Conservation (phyloP, 495 filamentous ascomycete species). For the Penicillium parvum region DNA sequence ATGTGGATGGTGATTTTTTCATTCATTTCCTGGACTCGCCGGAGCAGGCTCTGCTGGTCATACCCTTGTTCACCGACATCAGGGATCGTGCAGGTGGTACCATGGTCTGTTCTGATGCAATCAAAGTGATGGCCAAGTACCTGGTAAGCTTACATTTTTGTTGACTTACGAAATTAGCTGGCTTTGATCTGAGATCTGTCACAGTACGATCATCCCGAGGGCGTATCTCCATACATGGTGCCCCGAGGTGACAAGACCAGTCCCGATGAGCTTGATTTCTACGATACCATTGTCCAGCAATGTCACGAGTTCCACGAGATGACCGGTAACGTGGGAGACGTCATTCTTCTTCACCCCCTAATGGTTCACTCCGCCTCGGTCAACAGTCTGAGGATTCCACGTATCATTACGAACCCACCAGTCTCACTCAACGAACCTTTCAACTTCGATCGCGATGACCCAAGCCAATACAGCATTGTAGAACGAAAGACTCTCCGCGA, state of each 20-base stretch:
- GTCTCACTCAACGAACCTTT: conserved; percentile 61
- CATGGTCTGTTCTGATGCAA: conserved; percentile 56
- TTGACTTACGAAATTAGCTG: background rate
- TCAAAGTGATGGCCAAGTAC: conserved; percentile 53
- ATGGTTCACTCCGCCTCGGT: conserved; percentile 65
- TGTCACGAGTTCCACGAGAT: conserved; percentile 60
- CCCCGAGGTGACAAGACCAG: conserved; percentile 44
- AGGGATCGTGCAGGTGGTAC: conserved; percentile 61
- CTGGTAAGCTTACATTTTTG: conserved; percentile 30
- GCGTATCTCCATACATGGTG: conserved; percentile 63
- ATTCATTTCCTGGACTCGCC: conserved; percentile 69
- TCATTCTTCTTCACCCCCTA: conserved; percentile 66
- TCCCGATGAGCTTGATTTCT: conserved; percentile 47
- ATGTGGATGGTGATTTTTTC: conserved; percentile 76
- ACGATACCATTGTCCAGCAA: conserved; percentile 43
- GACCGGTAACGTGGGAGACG: conserved; percentile 60
- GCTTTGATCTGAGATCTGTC: background rate
- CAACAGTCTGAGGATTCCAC: conserved; percentile 53
- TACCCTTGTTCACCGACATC: conserved; percentile 66
- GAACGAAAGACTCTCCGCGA: conserved; percentile 61
- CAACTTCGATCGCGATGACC: conserved; percentile 57
- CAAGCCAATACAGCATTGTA: conserved; percentile 57
- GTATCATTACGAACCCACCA: conserved; percentile 72
- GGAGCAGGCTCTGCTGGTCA: conserved; percentile 68
- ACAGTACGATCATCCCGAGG: conserved; percentile 59